Evolutionary conservation across 2,329 filamentous ascomycete species (phyloP).

Genomic region (Ilyonectria destructans): DNA sequence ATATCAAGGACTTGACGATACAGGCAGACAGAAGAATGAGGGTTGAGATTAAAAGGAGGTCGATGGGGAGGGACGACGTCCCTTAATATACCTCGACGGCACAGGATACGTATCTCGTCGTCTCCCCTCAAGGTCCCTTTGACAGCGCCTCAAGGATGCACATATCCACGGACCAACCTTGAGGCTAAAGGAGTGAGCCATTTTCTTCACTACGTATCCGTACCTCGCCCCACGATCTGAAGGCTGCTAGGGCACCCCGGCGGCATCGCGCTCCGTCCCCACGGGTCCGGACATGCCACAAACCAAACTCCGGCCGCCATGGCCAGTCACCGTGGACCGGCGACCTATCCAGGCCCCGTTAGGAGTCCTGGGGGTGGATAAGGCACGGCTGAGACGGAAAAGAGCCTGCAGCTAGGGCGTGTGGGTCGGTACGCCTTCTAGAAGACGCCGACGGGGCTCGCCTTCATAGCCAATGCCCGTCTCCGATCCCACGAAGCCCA

Average conservation of each 20-base stretch:
- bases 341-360: slow-evolving; percentile 22
- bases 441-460: slow-evolving; percentile 37
- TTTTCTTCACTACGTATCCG: slow-evolving; percentile 44
- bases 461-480: slow-evolving; percentile 22
- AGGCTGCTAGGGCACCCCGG: slow-evolving; percentile 37
- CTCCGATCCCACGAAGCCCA: slow-evolving; percentile 18
- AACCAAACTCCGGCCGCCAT: slow-evolving; percentile 18
- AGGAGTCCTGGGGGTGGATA: slow-evolving; percentile 21
- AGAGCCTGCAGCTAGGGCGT: slow-evolving; percentile 24
- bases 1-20: background rate
- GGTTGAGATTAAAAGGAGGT: background rate
- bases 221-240: slow-evolving; percentile 49
- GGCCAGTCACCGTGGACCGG: slow-evolving; percentile 21
- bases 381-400: slow-evolving; percentile 37
- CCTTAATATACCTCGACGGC: slow-evolving; percentile 48
- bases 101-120: slow-evolving; percentile 47
- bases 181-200: slow-evolving; percentile 50
- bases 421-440: slow-evolving; percentile 43
- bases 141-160: slow-evolving; percentile 23
- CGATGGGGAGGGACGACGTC: slow-evolving; percentile 24
- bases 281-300: slow-evolving; percentile 27
- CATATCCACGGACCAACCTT: slow-evolving; percentile 33
- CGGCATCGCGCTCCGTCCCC: slow-evolving; percentile 35
- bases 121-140: slow-evolving; percentile 13
- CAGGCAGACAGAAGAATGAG: slow-evolving; percentile 18